Evolutionary conservation across 352 stramenopile species (phyloP).

Genomic region (Phytophthora rubi): DNA sequence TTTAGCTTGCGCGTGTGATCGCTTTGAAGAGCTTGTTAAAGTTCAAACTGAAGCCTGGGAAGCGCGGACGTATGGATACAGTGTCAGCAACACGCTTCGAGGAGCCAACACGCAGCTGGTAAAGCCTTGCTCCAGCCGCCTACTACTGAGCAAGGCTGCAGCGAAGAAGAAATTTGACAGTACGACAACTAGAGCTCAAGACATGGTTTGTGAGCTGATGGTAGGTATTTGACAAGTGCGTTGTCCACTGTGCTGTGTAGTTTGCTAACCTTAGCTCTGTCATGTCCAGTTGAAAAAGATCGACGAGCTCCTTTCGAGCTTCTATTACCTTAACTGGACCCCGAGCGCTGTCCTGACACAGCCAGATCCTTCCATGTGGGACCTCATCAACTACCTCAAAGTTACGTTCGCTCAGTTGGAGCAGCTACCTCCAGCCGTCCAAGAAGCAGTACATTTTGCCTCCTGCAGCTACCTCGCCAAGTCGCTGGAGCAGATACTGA

Average conservation of each 20-base stretch:
- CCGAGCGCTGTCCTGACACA: conserved; percentile 61
- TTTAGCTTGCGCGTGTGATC: conserved; percentile 70
- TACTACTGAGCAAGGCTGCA: conserved; percentile 63
- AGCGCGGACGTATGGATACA: conserved; percentile 70
- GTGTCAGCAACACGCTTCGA: conserved; percentile 68
- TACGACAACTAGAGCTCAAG: conserved; percentile 77
- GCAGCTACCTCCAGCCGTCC: conserved; percentile 59
- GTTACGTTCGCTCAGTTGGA: conserved; percentile 74
- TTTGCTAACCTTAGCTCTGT: neutral
- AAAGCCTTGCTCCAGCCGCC: conserved; percentile 58
- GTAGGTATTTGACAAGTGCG: conserved; percentile 31
- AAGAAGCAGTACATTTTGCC: conserved; percentile 78
- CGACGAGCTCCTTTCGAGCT: conserved; percentile 74
- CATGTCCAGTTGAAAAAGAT: conserved; percentile 76
- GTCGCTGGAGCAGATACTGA: conserved; percentile 73
- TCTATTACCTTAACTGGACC: conserved; percentile 84
- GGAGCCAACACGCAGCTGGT: conserved; percentile 40
- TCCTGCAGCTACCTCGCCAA: conserved; percentile 84
- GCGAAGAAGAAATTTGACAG: conserved; percentile 87
- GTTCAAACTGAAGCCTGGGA: conserved; percentile 76
- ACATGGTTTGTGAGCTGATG: conserved; percentile 88
- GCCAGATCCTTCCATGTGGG: conserved; percentile 81
- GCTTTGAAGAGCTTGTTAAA: conserved; percentile 69
- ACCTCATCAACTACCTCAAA: conserved; percentile 87
- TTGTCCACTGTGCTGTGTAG: neutral